Evolutionary conservation across 257 asterid genomes (phyloP).

Genomic region (Primulina eburnea): DNA sequence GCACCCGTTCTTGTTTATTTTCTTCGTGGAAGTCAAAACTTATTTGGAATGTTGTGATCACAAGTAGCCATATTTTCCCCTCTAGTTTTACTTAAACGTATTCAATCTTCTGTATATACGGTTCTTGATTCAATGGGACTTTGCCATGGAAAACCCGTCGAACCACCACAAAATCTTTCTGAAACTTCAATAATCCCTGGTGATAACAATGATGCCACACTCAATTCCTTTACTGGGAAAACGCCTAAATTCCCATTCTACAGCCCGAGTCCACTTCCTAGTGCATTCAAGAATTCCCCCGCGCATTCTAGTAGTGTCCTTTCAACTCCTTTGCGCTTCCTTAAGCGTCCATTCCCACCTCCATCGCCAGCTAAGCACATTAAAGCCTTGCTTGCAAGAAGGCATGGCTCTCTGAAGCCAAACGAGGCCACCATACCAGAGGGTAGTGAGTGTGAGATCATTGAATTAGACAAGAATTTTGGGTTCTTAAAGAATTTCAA

Average conservation of each 20-base stretch:
- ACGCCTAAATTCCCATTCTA: constrained; percentile 86
- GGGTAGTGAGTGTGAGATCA: constrained; percentile 58
- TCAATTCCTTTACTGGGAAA: constrained; percentile 61
- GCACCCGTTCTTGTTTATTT: neutral
- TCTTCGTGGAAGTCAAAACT: neutral
- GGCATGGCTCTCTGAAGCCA: constrained; percentile 90
- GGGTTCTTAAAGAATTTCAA: constrained; percentile 46
- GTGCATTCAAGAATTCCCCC: constrained; percentile 48
- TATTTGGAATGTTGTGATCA: neutral
- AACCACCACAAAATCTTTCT: constrained; percentile 51
- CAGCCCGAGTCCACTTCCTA: constrained; percentile 62
- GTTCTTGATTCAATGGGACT: constrained; percentile 79
- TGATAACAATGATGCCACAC: constrained; percentile 45
- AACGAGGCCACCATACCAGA: constrained; percentile 88
- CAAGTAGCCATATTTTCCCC: neutral
- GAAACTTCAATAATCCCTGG: constrained; percentile 46
- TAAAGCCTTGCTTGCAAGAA: constrained; percentile 74
- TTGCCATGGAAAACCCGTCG: constrained; percentile 86
- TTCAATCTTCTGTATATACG: constrained; percentile 23
- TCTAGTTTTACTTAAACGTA: constrained; percentile 4
- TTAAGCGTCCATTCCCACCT: constrained; percentile 89
- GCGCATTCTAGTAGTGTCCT: constrained; percentile 51
- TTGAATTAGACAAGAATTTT: constrained; percentile 54
- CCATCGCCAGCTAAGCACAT: constrained; percentile 99
- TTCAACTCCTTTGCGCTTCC: constrained; percentile 81